Percentiles rank a stretch among this genome's conserved stretches.
These are phyloP conservation scores for Cnidoscolus chayamansa DNA, from an alignment of 441 rosid genomes.

Conservation along the genomic window DNA sequence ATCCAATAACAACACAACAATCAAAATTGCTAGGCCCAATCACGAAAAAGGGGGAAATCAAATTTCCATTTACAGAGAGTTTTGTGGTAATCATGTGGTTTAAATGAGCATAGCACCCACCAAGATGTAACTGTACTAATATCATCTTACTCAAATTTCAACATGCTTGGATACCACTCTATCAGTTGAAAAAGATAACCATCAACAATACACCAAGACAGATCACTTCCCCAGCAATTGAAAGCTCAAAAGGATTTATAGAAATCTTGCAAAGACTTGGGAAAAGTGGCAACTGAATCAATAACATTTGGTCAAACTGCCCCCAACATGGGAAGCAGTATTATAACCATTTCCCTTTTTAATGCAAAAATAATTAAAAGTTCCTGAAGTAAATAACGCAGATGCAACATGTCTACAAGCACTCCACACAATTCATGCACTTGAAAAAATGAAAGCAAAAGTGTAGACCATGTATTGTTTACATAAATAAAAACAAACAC, in stretches of 20 bases:
- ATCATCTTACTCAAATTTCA: not conserved
- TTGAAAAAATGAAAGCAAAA: not conserved
- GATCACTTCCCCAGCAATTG: not conserved
- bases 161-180: not conserved
- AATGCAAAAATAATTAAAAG: not conserved
- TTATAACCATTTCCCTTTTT: not conserved
- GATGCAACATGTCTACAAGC: not conserved
- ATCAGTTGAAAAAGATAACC: not conserved
- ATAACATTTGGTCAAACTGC: not conserved
- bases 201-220: not conserved
- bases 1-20: not conserved
- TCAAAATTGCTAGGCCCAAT: not conserved
- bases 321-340: too few relatives aligned
- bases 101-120: not conserved
- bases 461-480: not conserved
- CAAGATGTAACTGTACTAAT: not conserved
- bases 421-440: not conserved
- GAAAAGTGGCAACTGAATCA: not conserved
- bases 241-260: not conserved
- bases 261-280: not conserved
- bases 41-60: not conserved
- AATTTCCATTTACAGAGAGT: not conserved
- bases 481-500: too few relatives aligned
- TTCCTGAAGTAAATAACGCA: not conserved
- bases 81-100: not conserved